These are phyloP conservation scores for Sesbania bispinosa DNA, from an alignment of 306 rosid species.

Conservation along the genomic window DNA sequence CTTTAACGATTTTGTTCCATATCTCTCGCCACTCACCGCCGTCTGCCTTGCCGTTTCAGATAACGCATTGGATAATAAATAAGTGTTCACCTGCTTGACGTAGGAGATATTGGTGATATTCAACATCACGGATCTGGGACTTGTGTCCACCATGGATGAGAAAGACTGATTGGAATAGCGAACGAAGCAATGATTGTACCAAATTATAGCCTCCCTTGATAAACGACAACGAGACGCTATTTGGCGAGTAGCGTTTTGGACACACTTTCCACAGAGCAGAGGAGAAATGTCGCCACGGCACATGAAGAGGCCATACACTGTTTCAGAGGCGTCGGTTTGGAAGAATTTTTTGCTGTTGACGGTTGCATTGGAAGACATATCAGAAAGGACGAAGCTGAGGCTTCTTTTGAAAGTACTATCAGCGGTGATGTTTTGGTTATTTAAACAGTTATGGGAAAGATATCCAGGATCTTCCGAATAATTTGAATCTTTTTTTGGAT, in stretches of 20 bases:
- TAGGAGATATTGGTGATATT: background rate
- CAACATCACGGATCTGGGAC: background rate
- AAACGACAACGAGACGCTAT: background rate
- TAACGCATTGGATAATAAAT: background rate
- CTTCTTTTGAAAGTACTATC: background rate
- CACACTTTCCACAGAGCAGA: background rate
- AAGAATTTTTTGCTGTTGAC: too few species aligned
- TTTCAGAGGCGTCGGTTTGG: too few species aligned
- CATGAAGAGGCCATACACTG: constrained; percentile 35
- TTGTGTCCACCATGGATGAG: background rate
- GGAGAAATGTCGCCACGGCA: constrained; percentile 18
- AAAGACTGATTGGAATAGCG: constrained; percentile 7
- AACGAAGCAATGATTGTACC: constrained; percentile 25
- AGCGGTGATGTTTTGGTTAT: too few species aligned
- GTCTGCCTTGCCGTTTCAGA: background rate
- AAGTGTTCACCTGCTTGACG: background rate
- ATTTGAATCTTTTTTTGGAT: too few species aligned
- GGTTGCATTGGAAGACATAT: constrained; percentile 28
- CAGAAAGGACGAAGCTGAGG: background rate
- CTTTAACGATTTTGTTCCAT: background rate
- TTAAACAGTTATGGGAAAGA: too few species aligned
- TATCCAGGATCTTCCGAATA: too few species aligned
- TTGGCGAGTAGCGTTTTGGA: background rate
- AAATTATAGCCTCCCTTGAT: background rate
- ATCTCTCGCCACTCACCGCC: background rate